Conservation (phyloP, 108 stramenopile species). For the Craspedostauros australis region DNA sequence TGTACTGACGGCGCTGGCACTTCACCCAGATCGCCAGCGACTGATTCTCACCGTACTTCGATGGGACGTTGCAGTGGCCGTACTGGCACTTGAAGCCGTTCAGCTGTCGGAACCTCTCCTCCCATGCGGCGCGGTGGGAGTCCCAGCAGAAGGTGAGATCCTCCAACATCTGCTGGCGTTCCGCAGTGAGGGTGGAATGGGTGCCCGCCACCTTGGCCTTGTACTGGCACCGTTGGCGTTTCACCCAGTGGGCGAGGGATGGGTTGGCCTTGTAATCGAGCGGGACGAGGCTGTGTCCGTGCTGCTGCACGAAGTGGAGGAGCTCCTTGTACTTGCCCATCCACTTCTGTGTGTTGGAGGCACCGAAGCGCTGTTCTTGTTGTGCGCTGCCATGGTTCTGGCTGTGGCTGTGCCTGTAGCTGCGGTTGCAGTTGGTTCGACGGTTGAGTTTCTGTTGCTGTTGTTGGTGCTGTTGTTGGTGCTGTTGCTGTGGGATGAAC, state of each 20-base stretch:
- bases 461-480: no score
- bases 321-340: slow-evolving; percentile 22
- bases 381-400: no score
- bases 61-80: slow-evolving; percentile 2
- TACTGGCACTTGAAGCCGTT: background rate
- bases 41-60: slow-evolving; percentile 14
- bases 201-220: slow-evolving; percentile 20
- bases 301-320: slow-evolving; percentile 3
- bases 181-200: slow-evolving; percentile 19
- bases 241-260: slow-evolving; percentile 28
- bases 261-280: slow-evolving; percentile 10
- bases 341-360: no score
- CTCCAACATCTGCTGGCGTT: slow-evolving; percentile 25
- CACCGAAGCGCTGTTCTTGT: no score
- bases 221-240: slow-evolving; percentile 36
- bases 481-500: no score
- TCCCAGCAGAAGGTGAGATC: slow-evolving; percentile 29
- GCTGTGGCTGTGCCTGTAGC: no score
- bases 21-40: slow-evolving; percentile 26
- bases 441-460: no score
- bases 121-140: slow-evolving; percentile 8
- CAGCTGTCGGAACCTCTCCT: slow-evolving; percentile 4
- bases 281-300: slow-evolving; percentile 33
- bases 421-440: no score
- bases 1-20: slow-evolving; percentile 29